A percentile compares a stretch with the other conserved stretches of the same genome.
phyloP scores from a whole-genome alignment of 139 green algal genomes.

The Raphidocelis subcapitata region DNA sequence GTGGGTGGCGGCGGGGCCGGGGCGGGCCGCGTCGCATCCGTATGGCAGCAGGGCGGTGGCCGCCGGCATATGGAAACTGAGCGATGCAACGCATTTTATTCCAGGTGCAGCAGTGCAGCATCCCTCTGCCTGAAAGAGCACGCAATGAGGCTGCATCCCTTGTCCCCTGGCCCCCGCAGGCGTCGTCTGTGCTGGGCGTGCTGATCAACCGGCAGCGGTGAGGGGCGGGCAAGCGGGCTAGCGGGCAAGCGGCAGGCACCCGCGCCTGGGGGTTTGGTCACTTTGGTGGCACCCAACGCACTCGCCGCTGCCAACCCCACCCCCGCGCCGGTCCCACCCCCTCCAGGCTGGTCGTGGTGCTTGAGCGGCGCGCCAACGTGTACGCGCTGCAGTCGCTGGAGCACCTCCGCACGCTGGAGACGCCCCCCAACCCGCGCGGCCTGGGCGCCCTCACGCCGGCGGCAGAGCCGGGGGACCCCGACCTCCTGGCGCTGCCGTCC shows the following conservation, averaged over 20 bases:
- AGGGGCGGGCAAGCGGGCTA: no score
- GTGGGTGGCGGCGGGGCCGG: no score
- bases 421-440: constrained; percentile 19
- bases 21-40: no score
- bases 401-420: constrained; percentile 54
- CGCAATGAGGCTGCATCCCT: neutral
- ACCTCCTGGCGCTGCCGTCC: constrained; percentile 70
- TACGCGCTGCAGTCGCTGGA: constrained; percentile 59
- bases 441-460: constrained; percentile 53
- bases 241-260: no score
- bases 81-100: no score
- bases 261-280: no score
- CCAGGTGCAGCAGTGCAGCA: no score
- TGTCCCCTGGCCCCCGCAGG: neutral
- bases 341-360: constrained; percentile 68
- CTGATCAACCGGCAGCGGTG: constrained; percentile 73
- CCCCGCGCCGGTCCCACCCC: neutral
- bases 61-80: no score
- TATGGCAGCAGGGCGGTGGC: no score
- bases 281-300: no score
- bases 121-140: neutral
- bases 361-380: constrained; percentile 50
- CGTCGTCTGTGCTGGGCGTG: constrained; percentile 65
- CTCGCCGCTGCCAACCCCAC: neutral
- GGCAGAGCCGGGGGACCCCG: constrained; percentile 30